Percentiles rank a stretch among this genome's conserved stretches.
Conservation (phyloP, 176 grass and related monocot species). For the Rhipidocladum racemiflorum region DNA sequence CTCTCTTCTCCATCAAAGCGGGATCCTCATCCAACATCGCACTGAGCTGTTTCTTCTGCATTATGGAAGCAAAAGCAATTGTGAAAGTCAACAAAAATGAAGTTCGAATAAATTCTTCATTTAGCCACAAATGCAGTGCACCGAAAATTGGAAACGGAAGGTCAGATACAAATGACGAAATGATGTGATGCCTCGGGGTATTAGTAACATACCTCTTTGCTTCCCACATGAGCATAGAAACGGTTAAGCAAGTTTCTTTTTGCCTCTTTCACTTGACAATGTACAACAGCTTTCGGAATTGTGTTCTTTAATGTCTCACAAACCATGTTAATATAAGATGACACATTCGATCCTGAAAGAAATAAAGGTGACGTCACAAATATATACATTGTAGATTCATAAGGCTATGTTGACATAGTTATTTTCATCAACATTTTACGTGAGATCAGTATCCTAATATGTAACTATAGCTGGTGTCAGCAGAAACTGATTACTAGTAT, state of each 20-base stretch:
- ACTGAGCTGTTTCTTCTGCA: conserved; percentile 94
- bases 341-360: conserved; percentile 85
- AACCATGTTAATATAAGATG: conserved; percentile 90
- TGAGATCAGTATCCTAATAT: not conserved
- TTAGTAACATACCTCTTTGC: conserved; percentile 73
- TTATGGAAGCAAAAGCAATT: conserved; percentile 1
- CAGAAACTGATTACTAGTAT: not conserved
- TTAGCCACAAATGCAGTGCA: not conserved
- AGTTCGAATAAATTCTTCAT: not conserved
- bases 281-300: conserved; percentile 88
- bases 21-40: conserved; percentile 98
- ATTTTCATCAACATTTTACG: not conserved
- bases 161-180: not conserved
- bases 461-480: not conserved
- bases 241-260: conserved; percentile 83
- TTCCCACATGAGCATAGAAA: conserved; percentile 94
- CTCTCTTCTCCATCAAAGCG: conserved; percentile 96
- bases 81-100: not conserved
- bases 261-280: conserved; percentile 94
- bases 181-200: not conserved
- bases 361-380: not conserved
- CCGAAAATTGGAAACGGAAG: not conserved
- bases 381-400: not conserved
- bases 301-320: conserved; percentile 91
- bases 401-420: not conserved